phyloP scores from a whole-genome alignment of 768 basidiomycete genomes.

The Russula compacta region DNA sequence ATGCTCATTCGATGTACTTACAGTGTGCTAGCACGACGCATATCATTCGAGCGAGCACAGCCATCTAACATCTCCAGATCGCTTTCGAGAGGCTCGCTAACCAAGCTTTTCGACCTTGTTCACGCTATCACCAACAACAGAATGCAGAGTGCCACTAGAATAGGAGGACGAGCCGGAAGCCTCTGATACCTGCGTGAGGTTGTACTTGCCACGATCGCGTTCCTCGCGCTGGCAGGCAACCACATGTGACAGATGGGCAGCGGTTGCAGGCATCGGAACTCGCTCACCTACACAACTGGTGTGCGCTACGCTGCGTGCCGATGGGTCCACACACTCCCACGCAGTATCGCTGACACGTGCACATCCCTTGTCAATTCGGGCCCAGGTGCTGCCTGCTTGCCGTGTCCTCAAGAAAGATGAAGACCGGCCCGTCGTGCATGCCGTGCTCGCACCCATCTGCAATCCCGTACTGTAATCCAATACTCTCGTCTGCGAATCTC shows the following conservation, averaged over 20 bases:
- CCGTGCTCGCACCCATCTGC: conserved; percentile 67
- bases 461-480: conserved; percentile 80
- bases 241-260: conserved; percentile 60
- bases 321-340: conserved; percentile 67
- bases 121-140: conserved; percentile 33
- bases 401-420: conserved; percentile 38
- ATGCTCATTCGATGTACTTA: neutral
- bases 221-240: conserved; percentile 63
- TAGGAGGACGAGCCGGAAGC: conserved; percentile 65
- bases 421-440: conserved; percentile 60
- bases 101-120: conserved; percentile 46
- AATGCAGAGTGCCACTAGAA: conserved; percentile 33
- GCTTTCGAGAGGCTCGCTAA: conserved; percentile 65
- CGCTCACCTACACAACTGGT: conserved; percentile 51
- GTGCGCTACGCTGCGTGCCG: conserved; percentile 85
- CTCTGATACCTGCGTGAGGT: conserved; percentile 58
- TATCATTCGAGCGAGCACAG: conserved; percentile 45
- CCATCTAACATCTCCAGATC: conserved; percentile 32
- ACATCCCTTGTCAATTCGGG: conserved; percentile 82
- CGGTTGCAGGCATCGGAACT: conserved; percentile 49
- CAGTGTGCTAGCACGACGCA: conserved; percentile 42
- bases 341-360: conserved; percentile 69
- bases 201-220: conserved; percentile 61
- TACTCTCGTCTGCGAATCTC: conserved; percentile 75
- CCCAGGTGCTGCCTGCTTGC: conserved; percentile 61